A percentile compares a stretch with the other conserved stretches of the same genome.
phyloP scores from a whole-genome alignment of 768 basidiomycete species.

The Ramaria sp. region DNA sequence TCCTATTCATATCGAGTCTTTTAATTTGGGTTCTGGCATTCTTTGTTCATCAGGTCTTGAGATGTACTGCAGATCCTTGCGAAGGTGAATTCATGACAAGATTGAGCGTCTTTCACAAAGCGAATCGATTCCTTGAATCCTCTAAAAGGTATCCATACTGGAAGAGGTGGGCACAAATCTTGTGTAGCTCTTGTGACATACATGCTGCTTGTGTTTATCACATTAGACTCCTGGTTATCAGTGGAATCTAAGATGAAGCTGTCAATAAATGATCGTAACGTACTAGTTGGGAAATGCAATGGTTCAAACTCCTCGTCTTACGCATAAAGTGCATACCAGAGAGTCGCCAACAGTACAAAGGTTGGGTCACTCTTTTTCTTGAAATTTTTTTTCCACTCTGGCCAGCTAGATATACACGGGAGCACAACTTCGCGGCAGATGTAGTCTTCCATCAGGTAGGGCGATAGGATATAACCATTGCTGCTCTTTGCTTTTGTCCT shows the following conservation, averaged over 20 bases:
- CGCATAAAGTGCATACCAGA: slow-evolving; percentile 13
- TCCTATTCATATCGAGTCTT: slow-evolving; percentile 4
- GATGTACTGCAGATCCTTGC: not conserved
- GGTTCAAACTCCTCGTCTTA: slow-evolving; percentile 11
- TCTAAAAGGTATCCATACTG: slow-evolving; percentile 43
- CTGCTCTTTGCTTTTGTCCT: slow-evolving; percentile 15
- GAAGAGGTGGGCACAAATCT: slow-evolving; percentile 46
- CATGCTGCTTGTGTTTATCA: slow-evolving; percentile 30
- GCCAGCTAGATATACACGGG: slow-evolving; percentile 9
- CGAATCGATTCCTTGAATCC: slow-evolving; percentile 40
- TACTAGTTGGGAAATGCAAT: slow-evolving; percentile 6
- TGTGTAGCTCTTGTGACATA: slow-evolving; percentile 41
- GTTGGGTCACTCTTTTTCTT: slow-evolving; percentile 8
- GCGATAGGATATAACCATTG: slow-evolving; percentile 36
- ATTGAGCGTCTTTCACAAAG: slow-evolving; percentile 37
- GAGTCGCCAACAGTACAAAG: slow-evolving; percentile 6
- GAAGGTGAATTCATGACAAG: slow-evolving; percentile 33
- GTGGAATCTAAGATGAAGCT: slow-evolving; percentile 10
- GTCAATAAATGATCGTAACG: not conserved
- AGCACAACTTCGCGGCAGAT: slow-evolving; percentile 4
- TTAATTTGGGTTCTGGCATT: slow-evolving; percentile 4
- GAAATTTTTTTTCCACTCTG: slow-evolving; percentile 8
- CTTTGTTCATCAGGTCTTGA: not conserved
- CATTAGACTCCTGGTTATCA: slow-evolving; percentile 32
- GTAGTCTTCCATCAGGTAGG: slow-evolving; percentile 9